phyloP scores from a whole-genome alignment of 805 yeast genomes.

The Candida glaebosa region DNA sequence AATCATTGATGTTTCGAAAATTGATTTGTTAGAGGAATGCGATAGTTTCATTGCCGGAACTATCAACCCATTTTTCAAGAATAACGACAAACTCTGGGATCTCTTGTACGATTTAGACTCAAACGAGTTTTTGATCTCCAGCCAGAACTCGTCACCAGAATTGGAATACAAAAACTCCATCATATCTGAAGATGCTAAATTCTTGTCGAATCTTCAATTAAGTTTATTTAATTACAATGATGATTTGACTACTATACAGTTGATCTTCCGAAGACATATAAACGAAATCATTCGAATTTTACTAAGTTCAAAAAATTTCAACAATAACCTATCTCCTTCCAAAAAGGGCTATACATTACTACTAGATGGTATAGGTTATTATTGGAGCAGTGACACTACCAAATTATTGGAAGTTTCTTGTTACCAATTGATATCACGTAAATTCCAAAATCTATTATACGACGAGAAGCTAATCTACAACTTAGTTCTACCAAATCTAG shows the following conservation, averaged over 20 bases:
- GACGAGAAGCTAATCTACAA: constrained; percentile 29
- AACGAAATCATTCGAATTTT: constrained; percentile 40
- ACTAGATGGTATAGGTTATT: constrained; percentile 42
- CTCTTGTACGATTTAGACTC: constrained; percentile 57
- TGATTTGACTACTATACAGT: constrained; percentile 43
- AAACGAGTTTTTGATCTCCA: constrained; percentile 36
- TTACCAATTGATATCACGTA: constrained; percentile 34
- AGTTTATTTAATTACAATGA: constrained; percentile 44
- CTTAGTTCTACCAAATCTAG: constrained; percentile 30
- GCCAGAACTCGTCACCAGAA: constrained; percentile 13
- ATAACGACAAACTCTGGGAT: constrained; percentile 56
- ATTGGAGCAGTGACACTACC: constrained; percentile 40
- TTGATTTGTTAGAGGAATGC: constrained; percentile 44
- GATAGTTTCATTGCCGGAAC: constrained; percentile 59
- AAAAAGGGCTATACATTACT: constrained; percentile 20
- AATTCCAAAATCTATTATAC: constrained; percentile 32
- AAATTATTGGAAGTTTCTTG: constrained; percentile 40
- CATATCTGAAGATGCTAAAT: constrained; percentile 43
- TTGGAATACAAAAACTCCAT: constrained; percentile 31
- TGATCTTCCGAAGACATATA: constrained; percentile 41
- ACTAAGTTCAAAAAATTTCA: constrained; percentile 35
- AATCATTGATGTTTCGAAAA: constrained; percentile 56
- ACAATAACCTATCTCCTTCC: constrained; percentile 14
- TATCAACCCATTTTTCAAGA: constrained; percentile 60
- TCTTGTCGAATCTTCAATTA: constrained; percentile 39